A percentile compares a stretch with the other conserved stretches of the same genome.
These are phyloP conservation scores for Leccinum uliginosum DNA, from an alignment of 768 basidiomycete species.

Conservation along the genomic window DNA sequence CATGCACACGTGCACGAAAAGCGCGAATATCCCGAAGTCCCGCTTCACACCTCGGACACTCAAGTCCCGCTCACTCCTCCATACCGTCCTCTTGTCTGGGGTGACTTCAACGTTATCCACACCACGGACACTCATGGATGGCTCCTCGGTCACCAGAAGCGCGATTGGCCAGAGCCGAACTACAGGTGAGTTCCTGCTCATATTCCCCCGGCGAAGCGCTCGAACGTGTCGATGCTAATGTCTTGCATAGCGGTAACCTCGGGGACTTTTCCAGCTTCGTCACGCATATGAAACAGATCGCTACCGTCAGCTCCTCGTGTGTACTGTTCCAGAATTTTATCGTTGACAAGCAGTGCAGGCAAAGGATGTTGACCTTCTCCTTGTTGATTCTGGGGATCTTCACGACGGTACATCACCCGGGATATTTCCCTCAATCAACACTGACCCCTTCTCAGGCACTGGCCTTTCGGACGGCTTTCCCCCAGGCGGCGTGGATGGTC, in stretches of 20 bases:
- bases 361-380: slow-evolving; percentile 75
- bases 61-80: slow-evolving; percentile 50
- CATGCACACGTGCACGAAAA: slow-evolving; percentile 38
- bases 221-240: not conserved
- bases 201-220: not conserved
- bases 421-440: not conserved
- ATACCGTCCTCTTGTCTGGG: slow-evolving; percentile 70
- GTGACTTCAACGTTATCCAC: slow-evolving; percentile 83
- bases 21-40: slow-evolving; percentile 39
- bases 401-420: slow-evolving; percentile 49
- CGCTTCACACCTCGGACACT: slow-evolving; percentile 29
- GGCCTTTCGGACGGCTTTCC: slow-evolving; percentile 72
- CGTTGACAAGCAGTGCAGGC: slow-evolving; percentile 31
- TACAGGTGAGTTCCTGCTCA: slow-evolving; percentile 43
- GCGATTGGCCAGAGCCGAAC: slow-evolving; percentile 68
- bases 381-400: slow-evolving; percentile 79
- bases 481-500: slow-evolving; percentile 51
- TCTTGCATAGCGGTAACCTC: slow-evolving; percentile 44
- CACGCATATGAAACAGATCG: slow-evolving; percentile 72
- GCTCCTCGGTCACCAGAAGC: slow-evolving; percentile 81
- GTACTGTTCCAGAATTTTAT: not conserved
- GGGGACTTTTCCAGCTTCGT: slow-evolving; percentile 91
- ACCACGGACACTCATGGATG: slow-evolving; percentile 84
- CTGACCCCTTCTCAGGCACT: slow-evolving; percentile 45
- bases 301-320: slow-evolving; percentile 38